A percentile compares a stretch with the other conserved stretches of the same genome.
Conservation (phyloP, 1,284 basidiomycete genomes). For the Moesziomyces sp. region DNA sequence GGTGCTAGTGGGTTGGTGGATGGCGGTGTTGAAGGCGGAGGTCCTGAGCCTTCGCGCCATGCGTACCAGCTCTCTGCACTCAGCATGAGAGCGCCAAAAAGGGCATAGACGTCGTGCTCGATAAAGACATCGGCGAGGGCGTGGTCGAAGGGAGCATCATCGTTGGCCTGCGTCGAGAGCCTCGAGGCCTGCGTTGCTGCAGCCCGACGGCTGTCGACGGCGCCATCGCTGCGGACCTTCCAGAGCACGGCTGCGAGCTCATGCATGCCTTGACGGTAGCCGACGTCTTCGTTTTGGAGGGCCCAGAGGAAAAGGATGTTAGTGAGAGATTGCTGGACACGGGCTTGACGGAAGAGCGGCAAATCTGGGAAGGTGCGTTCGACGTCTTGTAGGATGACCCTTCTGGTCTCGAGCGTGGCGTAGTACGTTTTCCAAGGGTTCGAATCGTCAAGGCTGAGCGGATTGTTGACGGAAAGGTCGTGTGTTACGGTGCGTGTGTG, state of each 20-base stretch:
- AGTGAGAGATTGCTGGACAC: constrained; percentile 45
- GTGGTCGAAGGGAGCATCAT: constrained; percentile 27
- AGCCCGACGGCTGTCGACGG: constrained; percentile 6
- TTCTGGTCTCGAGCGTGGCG: constrained; percentile 43
- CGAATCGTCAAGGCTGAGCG: constrained; percentile 59
- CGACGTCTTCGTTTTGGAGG: constrained; percentile 50
- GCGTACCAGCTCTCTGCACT: constrained; percentile 56
- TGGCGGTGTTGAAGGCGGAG: constrained; percentile 5
- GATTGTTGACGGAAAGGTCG: constrained; percentile 59
- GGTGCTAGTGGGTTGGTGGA: constrained; percentile 1
- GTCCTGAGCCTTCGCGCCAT: constrained; percentile 32
- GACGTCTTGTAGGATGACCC: constrained; percentile 55
- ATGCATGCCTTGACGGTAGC: constrained; percentile 68
- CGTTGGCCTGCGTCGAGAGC: constrained; percentile 2
- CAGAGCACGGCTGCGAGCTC: constrained; percentile 62
- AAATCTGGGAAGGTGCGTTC: constrained; percentile 60
- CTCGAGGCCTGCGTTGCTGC: background rate
- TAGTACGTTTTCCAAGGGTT: constrained; percentile 60
- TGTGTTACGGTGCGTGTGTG: constrained; percentile 2
- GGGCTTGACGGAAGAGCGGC: constrained; percentile 23
- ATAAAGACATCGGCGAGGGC: constrained; percentile 39
- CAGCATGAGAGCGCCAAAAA: constrained; percentile 57
- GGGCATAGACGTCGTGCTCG: constrained; percentile 58
- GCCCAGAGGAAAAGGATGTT: constrained; percentile 62
- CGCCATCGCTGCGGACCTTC: constrained; percentile 43